These are phyloP conservation scores for Anastatica hierochuntica DNA, from an alignment of 345 rosid species.

Conservation along the genomic window DNA sequence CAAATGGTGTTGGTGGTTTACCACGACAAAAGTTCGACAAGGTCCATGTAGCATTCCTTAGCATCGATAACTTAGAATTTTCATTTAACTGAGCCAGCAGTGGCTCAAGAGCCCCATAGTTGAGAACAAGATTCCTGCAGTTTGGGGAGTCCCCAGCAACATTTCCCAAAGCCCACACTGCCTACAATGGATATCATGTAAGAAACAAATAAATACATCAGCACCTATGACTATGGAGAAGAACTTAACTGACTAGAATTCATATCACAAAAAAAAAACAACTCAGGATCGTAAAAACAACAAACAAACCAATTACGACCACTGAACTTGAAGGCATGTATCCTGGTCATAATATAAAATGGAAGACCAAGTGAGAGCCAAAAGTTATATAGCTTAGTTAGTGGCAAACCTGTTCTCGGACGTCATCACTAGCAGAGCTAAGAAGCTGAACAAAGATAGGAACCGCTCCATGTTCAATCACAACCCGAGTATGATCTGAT, in stretches of 20 bases:
- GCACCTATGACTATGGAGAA: constrained; percentile 2
- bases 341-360: neutral
- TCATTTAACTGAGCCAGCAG: constrained; percentile 58
- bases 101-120: constrained; percentile 54
- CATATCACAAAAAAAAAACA: neutral
- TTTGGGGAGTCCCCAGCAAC: constrained; percentile 71
- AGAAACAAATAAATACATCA: constrained; percentile 1
- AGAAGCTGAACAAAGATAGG: constrained; percentile 77
- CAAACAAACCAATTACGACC: neutral
- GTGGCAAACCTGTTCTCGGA: constrained; percentile 67
- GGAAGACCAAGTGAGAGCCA: constrained; percentile 1
- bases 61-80: constrained; percentile 56
- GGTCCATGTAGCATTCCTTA: constrained; percentile 76
- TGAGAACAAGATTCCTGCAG: constrained; percentile 67
- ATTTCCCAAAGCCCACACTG: constrained; percentile 77
- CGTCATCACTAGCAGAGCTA: constrained; percentile 74
- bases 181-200: constrained; percentile 26
- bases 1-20: constrained; percentile 67
- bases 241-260: neutral
- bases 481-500: constrained; percentile 73
- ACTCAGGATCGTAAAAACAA: neutral
- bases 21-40: constrained; percentile 69
- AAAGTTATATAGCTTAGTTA: too few species aligned
- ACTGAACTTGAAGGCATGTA: neutral
- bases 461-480: constrained; percentile 71